Conservation (phyloP, 257 asterid species). For the Plantago major region DNA sequence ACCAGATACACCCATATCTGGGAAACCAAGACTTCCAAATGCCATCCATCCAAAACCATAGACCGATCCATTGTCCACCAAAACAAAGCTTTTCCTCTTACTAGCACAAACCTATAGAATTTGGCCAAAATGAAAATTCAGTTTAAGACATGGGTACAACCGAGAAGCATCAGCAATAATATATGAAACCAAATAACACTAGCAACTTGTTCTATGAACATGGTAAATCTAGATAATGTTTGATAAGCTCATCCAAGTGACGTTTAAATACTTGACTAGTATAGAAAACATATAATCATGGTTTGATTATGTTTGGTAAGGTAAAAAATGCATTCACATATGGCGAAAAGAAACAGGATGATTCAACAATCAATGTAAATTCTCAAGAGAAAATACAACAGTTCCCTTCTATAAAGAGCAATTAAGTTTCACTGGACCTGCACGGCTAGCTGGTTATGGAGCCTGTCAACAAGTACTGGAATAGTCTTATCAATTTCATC, state of each 20-base stretch:
- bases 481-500: conserved; percentile 76
- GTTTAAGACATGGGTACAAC: no score
- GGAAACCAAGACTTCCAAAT: conserved; percentile 82
- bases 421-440: conserved; percentile 44
- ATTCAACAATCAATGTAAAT: no score
- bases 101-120: conserved; percentile 69
- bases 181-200: no score
- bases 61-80: conserved; percentile 62
- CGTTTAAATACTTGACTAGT: no score
- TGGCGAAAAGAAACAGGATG: no score
- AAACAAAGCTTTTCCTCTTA: conserved; percentile 71
- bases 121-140: background rate
- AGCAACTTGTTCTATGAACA: no score
- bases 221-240: no score
- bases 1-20: conserved; percentile 50
- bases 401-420: conserved; percentile 1
- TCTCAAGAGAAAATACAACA: background rate
- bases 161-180: no score
- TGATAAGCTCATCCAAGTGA: no score
- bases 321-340: no score
- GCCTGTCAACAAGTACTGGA: conserved; percentile 49
- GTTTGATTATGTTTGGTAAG: no score
- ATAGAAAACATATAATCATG: no score
- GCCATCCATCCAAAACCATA: conserved; percentile 88
- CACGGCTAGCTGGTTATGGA: conserved; percentile 54